These are phyloP conservation scores for Ramaria sp. DNA, from an alignment of 768 basidiomycete species.

Conservation along the genomic window DNA sequence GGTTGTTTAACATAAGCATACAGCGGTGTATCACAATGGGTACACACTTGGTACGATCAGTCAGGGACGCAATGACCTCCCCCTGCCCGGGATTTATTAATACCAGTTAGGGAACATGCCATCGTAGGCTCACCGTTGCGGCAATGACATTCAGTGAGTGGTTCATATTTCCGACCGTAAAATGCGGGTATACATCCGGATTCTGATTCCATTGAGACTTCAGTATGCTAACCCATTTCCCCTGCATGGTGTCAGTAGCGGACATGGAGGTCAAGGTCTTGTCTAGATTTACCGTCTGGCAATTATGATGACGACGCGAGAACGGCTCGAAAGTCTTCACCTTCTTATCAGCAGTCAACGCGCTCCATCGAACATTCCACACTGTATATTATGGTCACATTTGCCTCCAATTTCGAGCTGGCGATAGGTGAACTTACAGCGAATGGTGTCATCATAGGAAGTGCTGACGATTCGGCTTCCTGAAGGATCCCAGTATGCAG, in stretches of 20 bases:
- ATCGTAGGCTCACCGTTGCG: constrained; percentile 39
- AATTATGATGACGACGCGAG: constrained; percentile 54
- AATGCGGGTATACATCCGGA: constrained; percentile 73
- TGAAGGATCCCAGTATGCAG: constrained; percentile 79
- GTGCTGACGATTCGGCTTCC: constrained; percentile 76
- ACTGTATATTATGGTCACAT: constrained; percentile 31
- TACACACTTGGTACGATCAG: constrained; percentile 44
- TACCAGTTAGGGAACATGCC: neutral
- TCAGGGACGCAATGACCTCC: constrained; percentile 52
- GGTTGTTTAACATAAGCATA: neutral
- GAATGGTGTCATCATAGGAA: constrained; percentile 69
- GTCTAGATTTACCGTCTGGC: constrained; percentile 51
- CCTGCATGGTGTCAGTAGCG: constrained; percentile 24
- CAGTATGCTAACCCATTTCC: constrained; percentile 71
- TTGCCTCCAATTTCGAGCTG: neutral
- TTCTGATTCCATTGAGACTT: constrained; percentile 73
- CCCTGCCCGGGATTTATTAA: constrained; percentile 34
- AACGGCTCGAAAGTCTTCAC: constrained; percentile 61
- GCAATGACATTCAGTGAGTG: constrained; percentile 69
- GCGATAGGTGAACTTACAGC: constrained; percentile 36
- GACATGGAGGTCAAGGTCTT: constrained; percentile 13
- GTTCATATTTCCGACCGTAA: constrained; percentile 76
- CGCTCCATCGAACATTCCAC: constrained; percentile 57
- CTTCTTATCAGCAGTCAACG: constrained; percentile 26
- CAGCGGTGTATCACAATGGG: neutral